Conservation (phyloP, 306 rosid genomes). For the Castanea mollissima region DNA sequence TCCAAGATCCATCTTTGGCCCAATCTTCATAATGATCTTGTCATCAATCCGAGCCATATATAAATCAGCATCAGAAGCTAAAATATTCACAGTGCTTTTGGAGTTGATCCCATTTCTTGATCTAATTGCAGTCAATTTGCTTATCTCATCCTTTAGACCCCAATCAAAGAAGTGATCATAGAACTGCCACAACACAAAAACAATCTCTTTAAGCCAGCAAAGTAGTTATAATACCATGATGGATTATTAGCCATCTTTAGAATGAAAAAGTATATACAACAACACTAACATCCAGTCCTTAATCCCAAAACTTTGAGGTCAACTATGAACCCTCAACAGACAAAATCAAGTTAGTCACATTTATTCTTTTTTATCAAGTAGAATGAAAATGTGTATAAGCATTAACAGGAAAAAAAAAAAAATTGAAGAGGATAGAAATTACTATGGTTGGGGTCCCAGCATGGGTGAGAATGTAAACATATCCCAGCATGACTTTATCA, state of each 20-base stretch:
- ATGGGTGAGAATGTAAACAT: conserved; percentile 82
- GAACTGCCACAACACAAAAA: conserved; percentile 53
- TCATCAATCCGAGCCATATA: conserved; percentile 60
- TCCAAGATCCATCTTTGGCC: conserved; percentile 52
- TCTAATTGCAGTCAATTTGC: conserved; percentile 45
- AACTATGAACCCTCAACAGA: too few relatives aligned
- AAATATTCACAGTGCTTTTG: conserved; percentile 47
- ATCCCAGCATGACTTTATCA: conserved; percentile 71
- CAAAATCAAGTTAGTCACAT: too few relatives aligned
- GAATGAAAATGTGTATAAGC: too few relatives aligned
- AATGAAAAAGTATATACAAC: neutral
- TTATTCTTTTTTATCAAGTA: too few relatives aligned
- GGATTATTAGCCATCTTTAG: neutral
- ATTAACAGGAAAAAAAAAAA: too few relatives aligned
- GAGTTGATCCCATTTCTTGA: conserved; percentile 47
- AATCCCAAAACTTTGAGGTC: too few relatives aligned
- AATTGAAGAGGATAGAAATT: neutral
- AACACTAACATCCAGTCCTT: too few relatives aligned
- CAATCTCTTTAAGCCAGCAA: neutral
- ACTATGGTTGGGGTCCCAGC: conserved; percentile 80
- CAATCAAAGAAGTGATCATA: conserved; percentile 72
- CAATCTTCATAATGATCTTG: conserved; percentile 70
- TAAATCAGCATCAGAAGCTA: conserved; percentile 57
- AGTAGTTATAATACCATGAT: neutral
- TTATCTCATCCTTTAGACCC: conserved; percentile 60